phyloP scores from a whole-genome alignment of 352 stramenopile genomes.

The Globisporangium cylindrosporum region DNA sequence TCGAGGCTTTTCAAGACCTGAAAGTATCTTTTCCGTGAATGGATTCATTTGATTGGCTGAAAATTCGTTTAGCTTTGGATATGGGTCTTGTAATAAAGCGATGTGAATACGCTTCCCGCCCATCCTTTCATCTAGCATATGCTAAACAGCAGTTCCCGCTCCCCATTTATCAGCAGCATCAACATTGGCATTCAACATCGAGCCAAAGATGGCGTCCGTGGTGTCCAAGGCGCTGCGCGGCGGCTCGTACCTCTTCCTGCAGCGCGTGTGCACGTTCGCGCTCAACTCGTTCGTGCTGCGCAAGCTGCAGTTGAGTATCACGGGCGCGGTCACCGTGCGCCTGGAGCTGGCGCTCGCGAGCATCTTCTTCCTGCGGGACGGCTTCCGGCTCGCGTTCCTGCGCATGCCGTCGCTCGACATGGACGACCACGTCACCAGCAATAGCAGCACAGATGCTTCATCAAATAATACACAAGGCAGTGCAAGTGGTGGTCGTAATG shows the following conservation, averaged over 20 bases:
- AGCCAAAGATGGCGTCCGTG: constrained; percentile 18
- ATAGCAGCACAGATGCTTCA: not conserved
- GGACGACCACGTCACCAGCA: not conserved
- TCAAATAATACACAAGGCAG: not conserved
- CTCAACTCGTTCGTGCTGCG: constrained; percentile 83
- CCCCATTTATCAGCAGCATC: not conserved
- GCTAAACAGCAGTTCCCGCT: not conserved
- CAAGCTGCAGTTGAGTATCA: constrained; percentile 68
- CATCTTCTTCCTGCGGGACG: constrained; percentile 88
- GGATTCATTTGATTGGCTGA: not conserved
- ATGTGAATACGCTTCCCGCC: not conserved
- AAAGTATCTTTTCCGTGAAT: not conserved
- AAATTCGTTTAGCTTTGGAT: not conserved
- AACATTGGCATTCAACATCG: not conserved
- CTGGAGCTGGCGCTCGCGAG: constrained; percentile 88
- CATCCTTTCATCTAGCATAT: not conserved
- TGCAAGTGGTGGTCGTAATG: not conserved
- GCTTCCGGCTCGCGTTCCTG: constrained; percentile 84
- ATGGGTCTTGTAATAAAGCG: not conserved
- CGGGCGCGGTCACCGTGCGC: constrained; percentile 78
- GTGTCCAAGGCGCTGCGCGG: constrained; percentile 52
- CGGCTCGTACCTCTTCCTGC: constrained; percentile 76
- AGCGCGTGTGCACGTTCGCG: constrained; percentile 83
- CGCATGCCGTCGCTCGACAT: constrained; percentile 68
- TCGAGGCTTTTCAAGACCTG: not conserved